Base-by-base conservation (phyloP, 176 grass and related monocot species). In the Ensete ventricosum region DNA sequence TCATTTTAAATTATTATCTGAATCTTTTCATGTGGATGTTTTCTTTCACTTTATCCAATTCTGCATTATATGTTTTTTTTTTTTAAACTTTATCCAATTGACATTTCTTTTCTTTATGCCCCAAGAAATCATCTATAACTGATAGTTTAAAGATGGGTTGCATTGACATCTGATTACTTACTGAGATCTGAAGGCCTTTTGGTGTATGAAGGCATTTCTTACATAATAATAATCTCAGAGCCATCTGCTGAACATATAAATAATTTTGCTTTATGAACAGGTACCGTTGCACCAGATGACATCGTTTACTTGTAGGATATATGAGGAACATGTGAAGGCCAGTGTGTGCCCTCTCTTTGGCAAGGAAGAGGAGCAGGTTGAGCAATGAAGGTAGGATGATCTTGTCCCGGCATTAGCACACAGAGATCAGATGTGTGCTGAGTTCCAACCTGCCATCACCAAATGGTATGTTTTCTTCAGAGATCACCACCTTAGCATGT, bases 331-430 rank as follows among this genome's bases (percentile, higher is more conserved):
- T 24, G 2, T 49, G 50, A 53, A 72, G 69, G 50, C 50, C 48
- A 54, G 11, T 8, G 17, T 0, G 14, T 54, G 8, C n/a, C 50
- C 51, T 72, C 69, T 53, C 69, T 53, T 23, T 49, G 19, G 19
- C 50, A 72, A 14, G 69, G 69, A 72, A 72, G 69, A 72, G 69
- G 69, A 13, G 69, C 69, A 14, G 51, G 69, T 24, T 72, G 50
- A 23, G 69, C 69, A 52, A 72, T 52, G 69, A 72, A 72, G 1
- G 69, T 53, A 11, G 69, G 69, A 14, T 53, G 14, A 19, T 72
- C 2, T 53, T 72, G 25, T 52, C 69, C 69, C 6, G 69, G 69
- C 69, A 72, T 72, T 53, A 72, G 3, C 50, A 72, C 69, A 23
- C 17, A 53, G 8, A 53, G 25, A 72, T 72, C 69, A 24, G 50